Conservation (phyloP, 306 rosid genomes). For the Canavalia ensiformis region DNA sequence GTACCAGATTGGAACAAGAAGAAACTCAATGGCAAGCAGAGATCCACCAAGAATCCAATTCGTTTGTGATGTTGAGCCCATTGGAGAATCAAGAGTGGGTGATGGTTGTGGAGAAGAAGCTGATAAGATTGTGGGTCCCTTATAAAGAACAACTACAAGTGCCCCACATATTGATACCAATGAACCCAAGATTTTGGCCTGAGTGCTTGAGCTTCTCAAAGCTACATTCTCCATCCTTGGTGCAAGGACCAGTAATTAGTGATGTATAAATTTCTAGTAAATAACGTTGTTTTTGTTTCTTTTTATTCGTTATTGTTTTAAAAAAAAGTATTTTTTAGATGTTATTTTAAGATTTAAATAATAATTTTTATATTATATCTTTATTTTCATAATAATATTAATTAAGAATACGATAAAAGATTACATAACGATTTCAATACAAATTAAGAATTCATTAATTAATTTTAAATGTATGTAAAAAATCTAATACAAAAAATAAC, state of each 20-base stretch:
- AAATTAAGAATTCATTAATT: too few species aligned
- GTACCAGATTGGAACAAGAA: conserved; percentile 55
- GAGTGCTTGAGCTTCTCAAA: conserved; percentile 58
- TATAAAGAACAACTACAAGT: conserved; percentile 59
- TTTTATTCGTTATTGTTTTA: too few species aligned
- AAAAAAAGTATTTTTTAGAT: too few species aligned
- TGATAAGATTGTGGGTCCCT: conserved; percentile 55
- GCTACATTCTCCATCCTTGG: conserved; percentile 66
- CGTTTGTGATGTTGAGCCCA: conserved; percentile 42
- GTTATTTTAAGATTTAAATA: too few species aligned
- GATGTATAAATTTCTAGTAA: too few species aligned
- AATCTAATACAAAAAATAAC: too few species aligned
- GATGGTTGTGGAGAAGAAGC: conserved; percentile 31
- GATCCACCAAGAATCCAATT: conserved; percentile 67
- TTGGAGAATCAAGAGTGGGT: conserved; percentile 6
- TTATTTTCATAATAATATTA: too few species aligned
- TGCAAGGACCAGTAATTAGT: neutral
- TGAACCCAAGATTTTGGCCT: conserved; percentile 64
- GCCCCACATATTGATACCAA: conserved; percentile 65
- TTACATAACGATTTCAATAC: too few species aligned
- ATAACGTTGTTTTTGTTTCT: too few species aligned
- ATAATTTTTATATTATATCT: too few species aligned
- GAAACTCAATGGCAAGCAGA: conserved; percentile 46
- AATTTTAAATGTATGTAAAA: too few species aligned
- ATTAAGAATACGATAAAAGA: too few species aligned